Base-by-base conservation (phyloP, 331 rosid genomes). In the Saraca asoca region DNA sequence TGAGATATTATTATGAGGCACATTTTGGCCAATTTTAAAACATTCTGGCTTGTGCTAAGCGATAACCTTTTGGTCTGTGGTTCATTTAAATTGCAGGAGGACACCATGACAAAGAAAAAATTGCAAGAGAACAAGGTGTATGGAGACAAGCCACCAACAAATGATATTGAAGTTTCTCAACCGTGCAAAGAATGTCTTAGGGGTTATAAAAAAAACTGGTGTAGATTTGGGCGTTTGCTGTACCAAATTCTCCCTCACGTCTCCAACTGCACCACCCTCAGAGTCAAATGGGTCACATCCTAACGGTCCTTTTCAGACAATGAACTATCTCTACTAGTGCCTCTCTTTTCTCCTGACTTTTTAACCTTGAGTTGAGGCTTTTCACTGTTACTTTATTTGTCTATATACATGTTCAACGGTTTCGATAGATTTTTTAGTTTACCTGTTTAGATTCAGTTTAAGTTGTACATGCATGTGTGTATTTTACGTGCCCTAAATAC, bases 211-310 rank as follows among this genome's bases (percentile, higher is more conserved):
- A 38, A 64, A 69, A 64, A 69, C 39, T 50, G 79, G 83, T 83
- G 17, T 35, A 48, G 38, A 79, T 69, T 78, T 71, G 68, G 79
- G 86, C 19, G 85, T 78, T 77, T 88, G 95, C 81, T 85, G 71
- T 75, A 84, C 86, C 85, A 82, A 80, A 85, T 86, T 82, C 79
- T 72, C 62, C 78, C 46, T 89, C 83, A 82, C 80, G 68, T 48
- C 64, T 78, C 86, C 62, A 81, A 81, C 96, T 84, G 91, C 94
- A 83, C 94, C 63, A 84, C 80, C 94, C 84, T 77, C 73, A 64
- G 10, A 71, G 88, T 83, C 89, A 81, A 85, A 81, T 29, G 52
- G 31, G 83, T 72, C 85, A 75, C 85, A 64, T 76, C 84, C 62
- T 73, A 51, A 29, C 17, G 49, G 75, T 81, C 82, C 14, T 71